phyloP scores from a whole-genome alignment of 441 rosid genomes.

The Gossypium gossypioides region DNA sequence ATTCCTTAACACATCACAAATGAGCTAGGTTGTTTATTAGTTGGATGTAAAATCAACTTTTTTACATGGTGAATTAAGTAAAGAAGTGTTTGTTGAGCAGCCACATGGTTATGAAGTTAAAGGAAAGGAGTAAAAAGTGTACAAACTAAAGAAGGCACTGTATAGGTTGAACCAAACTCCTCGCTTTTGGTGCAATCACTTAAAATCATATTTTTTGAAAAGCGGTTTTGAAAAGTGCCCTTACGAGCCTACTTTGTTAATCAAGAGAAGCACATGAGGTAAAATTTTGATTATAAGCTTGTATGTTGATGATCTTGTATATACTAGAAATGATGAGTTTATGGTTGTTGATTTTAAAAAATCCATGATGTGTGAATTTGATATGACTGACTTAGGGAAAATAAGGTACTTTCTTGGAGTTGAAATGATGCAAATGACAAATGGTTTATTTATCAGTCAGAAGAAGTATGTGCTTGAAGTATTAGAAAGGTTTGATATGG shows the following conservation, averaged over 20 bases:
- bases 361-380: background rate
- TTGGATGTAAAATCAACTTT: too few species aligned
- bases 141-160: too few species aligned
- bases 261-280: background rate
- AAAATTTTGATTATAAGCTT: background rate
- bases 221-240: background rate
- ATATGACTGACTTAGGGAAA: too few species aligned
- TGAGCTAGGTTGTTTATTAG: background rate
- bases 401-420: too few species aligned
- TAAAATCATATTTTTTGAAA: too few species aligned
- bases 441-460: too few species aligned
- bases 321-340: background rate
- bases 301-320: background rate
- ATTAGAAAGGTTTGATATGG: too few species aligned
- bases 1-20: too few species aligned
- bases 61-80: background rate
- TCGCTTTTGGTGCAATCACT: background rate
- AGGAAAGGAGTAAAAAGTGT: background rate
- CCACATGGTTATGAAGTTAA: background rate
- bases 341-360: background rate
- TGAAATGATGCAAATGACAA: too few species aligned
- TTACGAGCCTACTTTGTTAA: background rate
- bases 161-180: too few species aligned
- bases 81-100: too few species aligned
- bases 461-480: too few species aligned